Evolutionary conservation across 2,329 filamentous ascomycete species (phyloP), one percentile per base, ranked within the genome.

Genomic region (Parascedosporium putredinis): DNA sequence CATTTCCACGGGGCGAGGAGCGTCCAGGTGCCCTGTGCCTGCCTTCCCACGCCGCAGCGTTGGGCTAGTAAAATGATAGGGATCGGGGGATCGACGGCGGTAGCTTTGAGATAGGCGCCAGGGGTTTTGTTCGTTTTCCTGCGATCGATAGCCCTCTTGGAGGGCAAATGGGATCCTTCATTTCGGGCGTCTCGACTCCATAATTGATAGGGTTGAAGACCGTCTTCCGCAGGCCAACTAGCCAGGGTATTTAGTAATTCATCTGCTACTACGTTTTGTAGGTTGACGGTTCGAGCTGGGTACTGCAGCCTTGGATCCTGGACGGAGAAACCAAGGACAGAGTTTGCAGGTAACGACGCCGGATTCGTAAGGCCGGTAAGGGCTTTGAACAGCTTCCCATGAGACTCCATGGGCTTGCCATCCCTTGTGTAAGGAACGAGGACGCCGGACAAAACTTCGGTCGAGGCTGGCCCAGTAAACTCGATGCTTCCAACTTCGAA

Each of bases 1-100:
- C 87, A 95, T 61, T 87, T 89, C 88, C 91, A 96, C 0, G 93
- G 93, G 3, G 93, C 75, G 22, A 97, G 72, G 1, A 97, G 63
- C 0, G 83, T 93, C 88, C 89, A 97, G 0, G 75, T 82, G 0
- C 84, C 84, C 45, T 84, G 81, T 1, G 72, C 68, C 44, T 74
- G 75, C 9, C 64, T 68, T 33, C 67, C 66, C 1, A 63, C 58
- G 9, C 67, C 62, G 8, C 73, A 62, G 3, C 79, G 75, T 9
- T 78, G 79, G 29, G 83, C 74, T 4, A 88, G 72, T 5, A 94
- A 67, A 1, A 91, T 70, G 34, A 91, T 67, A 1, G 93, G 93
- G 14, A 97, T 93, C 2, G 76, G 69, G 1, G 87, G 86, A 58
- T 96, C 89, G 7, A 69, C 71, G 1, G 71, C 55, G 7, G 73